These are phyloP conservation scores for Cyberlindnera mississippiensis DNA, from an alignment of 805 yeast genomes.

Conservation along the genomic window DNA sequence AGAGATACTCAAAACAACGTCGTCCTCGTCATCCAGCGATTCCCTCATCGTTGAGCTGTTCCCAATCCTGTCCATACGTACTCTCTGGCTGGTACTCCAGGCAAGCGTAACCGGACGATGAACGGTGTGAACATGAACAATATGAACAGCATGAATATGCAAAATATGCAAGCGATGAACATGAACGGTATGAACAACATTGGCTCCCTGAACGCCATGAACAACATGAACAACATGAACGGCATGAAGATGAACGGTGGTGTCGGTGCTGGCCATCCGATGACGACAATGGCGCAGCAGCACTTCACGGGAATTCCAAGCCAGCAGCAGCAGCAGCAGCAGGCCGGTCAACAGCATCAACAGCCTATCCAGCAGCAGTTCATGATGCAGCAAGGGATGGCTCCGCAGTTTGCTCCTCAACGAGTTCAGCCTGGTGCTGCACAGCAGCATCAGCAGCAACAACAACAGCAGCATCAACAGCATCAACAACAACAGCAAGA, in stretches of 20 bases:
- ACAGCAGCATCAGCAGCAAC: constrained; percentile 13
- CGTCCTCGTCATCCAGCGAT: too few species aligned
- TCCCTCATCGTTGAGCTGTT: too few species aligned
- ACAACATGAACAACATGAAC: constrained; percentile 15
- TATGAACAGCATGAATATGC: constrained; percentile 12
- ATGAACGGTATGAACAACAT: constrained; percentile 8
- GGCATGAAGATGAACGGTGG: constrained; percentile 5
- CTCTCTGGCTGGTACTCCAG: too few species aligned
- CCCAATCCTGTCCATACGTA: too few species aligned
- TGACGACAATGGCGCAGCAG: constrained; percentile 1
- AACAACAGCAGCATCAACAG: constrained; percentile 8
- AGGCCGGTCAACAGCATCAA: constrained; percentile 1
- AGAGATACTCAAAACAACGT: too few species aligned
- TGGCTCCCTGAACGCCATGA: constrained; percentile 7
- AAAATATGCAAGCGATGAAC: constrained; percentile 4
- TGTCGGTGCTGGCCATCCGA: constrained; percentile 1
- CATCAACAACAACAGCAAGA: constrained; percentile 12
- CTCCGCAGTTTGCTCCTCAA: constrained; percentile 10
- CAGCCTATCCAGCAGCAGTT: constrained; percentile 15
- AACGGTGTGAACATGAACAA: constrained; percentile 13
- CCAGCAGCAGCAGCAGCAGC: constrained; percentile 6
- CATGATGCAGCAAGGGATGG: constrained; percentile 12
- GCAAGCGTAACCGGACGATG: too few species aligned
- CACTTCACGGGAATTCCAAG: constrained; percentile 5
- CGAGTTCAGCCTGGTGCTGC: too few species aligned